Conservation (phyloP, 352 stramenopile genomes). For the Phytophthora capsici region DNA sequence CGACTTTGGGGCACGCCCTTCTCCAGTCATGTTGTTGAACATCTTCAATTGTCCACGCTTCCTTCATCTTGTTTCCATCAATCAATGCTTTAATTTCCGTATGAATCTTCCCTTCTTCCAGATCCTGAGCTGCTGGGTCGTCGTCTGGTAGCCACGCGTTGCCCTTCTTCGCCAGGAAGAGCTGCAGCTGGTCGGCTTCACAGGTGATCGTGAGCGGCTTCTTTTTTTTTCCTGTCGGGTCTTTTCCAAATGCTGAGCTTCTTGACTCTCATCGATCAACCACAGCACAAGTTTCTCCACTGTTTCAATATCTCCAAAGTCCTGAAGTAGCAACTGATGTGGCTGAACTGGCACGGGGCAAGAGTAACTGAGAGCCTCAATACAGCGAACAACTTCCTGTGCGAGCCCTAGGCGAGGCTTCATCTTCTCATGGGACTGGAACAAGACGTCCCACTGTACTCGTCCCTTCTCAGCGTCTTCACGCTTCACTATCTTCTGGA, state of each 20-base stretch:
- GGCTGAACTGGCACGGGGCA: constrained; percentile 57
- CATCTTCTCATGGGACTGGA: constrained; percentile 71
- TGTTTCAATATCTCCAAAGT: constrained; percentile 73
- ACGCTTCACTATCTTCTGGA: constrained; percentile 62
- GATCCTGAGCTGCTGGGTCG: too few species aligned
- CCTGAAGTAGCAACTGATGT: constrained; percentile 79
- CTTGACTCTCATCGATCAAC: constrained; percentile 53
- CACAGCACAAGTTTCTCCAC: constrained; percentile 58
- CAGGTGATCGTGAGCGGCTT: too few species aligned
- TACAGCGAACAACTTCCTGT: constrained; percentile 57
- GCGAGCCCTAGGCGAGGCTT: constrained; percentile 70
- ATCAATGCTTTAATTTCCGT: too few species aligned
- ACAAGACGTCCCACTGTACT: constrained; percentile 74
- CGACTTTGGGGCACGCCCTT: too few species aligned
- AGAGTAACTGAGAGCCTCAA: constrained; percentile 45
- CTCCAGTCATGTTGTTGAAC: too few species aligned
- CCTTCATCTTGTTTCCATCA: too few species aligned
- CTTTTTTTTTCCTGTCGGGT: constrained; percentile 36
- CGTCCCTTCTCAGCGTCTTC: constrained; percentile 48
- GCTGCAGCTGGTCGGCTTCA: too few species aligned
- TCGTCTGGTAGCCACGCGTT: too few species aligned
- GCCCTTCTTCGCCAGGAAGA: too few species aligned
- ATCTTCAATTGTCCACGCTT: too few species aligned
- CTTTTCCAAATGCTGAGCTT: constrained; percentile 43
- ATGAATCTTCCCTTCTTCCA: too few species aligned